Base-by-base conservation (phyloP, 331 rosid species). In the Prunus yedoensis region DNA sequence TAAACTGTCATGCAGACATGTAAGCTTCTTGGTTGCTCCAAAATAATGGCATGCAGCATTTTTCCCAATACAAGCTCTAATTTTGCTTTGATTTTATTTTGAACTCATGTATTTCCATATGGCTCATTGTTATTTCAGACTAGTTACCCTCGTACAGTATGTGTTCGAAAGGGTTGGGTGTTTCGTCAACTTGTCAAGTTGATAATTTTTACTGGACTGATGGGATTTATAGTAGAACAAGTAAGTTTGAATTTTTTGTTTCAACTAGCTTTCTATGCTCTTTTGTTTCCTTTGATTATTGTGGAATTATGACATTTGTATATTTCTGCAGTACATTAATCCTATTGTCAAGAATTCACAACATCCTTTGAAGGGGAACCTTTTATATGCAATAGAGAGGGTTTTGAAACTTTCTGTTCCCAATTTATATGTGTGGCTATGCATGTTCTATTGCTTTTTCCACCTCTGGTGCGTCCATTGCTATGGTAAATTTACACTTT, bases 371-470 rank as follows among this genome's bases (percentile, higher is more conserved):
- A 95, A 95, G 88, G 99, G 94, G 71, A 76, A 95, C 86, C 84
- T 88, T 61, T 85, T 95, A 85, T 89, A 88, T 86, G 96, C 90
- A 62, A 70, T 88, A 53, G 99, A 95, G 89, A 95, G 99, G 88
- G 59, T 92, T 77, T 83, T 95, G 88, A 95, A 92, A 89, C 99
- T 95, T 66, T 95, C 99, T 58, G 97, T 95, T 77, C 99, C 99
- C 66, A 89, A 88, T 73, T 85, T 95, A 87, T 95, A 95, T 17
- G 97, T 95, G 79, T 95, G 99, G 99, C 96, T 95, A 75, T 95
- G 99, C 96, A 92, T 91, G 97, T 95, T 95, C 87, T 95, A 95
- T 84, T 90, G 99, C 85, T 82, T 95, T 83, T 95, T 92, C 79
- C 99, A 95, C 86, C 96, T 95, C 49, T 95, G 99, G 99, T 95